Conservation (phyloP, 2,329 filamentous ascomycete genomes). For the Phoma sp. region DNA sequence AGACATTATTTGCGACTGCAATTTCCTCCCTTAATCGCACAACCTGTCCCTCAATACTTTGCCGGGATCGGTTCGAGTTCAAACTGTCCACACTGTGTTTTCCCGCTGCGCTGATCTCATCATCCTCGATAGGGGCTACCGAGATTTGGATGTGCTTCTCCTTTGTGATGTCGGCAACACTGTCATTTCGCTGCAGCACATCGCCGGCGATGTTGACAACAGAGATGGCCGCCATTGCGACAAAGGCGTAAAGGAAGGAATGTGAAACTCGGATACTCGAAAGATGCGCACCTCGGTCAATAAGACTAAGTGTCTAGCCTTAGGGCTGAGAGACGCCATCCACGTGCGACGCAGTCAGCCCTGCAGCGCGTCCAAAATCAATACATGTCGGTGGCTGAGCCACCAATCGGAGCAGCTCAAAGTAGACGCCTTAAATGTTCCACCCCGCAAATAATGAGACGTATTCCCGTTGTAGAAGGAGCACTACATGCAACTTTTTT, state of each 20-base stretch:
- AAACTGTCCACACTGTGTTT: constrained; percentile 15
- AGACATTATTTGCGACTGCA: constrained; percentile 10
- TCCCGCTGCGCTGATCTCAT: constrained; percentile 10
- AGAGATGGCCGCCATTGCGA: constrained; percentile 16
- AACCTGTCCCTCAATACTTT: constrained; percentile 12
- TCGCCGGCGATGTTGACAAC: constrained; percentile 17
- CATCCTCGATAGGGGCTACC: constrained; percentile 13
- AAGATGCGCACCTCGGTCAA: constrained; percentile 14
- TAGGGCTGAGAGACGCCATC: constrained; percentile 18
- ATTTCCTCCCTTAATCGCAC: constrained; percentile 12
- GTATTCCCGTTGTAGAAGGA: constrained; percentile 1
- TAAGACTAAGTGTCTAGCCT: constrained; percentile 20
- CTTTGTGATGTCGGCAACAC: constrained; percentile 8
- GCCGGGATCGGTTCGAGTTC: constrained; percentile 6
- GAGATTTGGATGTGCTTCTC: constrained; percentile 15
- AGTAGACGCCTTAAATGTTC: constrained; percentile 1
- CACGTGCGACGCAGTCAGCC: constrained; percentile 21
- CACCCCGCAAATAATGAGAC: constrained; percentile 11
- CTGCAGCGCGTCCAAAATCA: constrained; percentile 15
- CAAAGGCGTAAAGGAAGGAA: constrained; percentile 6
- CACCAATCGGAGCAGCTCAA: constrained; percentile 4
- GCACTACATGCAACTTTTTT: background rate
- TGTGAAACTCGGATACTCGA: constrained; percentile 6
- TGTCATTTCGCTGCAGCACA: constrained; percentile 15
- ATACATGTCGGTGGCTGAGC: constrained; percentile 11